Evolutionary conservation across 345 rosid species (phyloP), one percentile per base, ranked within the genome.

Genomic region (Lepidium sativum): DNA sequence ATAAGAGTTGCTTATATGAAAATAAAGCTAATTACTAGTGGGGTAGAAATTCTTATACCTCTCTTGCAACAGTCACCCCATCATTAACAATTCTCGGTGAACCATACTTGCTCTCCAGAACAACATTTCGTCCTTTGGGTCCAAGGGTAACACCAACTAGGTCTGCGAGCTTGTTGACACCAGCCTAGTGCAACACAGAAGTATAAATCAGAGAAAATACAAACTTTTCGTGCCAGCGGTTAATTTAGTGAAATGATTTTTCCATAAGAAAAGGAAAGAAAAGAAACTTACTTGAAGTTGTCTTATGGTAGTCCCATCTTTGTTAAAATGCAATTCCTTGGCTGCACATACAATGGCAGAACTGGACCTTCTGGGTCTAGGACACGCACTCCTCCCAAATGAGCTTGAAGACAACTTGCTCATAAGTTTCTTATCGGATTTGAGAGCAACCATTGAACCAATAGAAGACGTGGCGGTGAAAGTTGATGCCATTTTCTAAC

Each of bases 91-190:
- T 94, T 82, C 84, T 90, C 0, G 99, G 99, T 55, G 99, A 91
- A 3, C 99, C 99, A 65, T 94, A 91, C 77, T 91, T 94, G 88
- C 97, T 94, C 80, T 94, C 99, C 9, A 94, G 89, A 60, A 94
- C 99, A 75, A 91, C 99, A 72, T 94, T 94, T 63, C 99, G 77
- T 34, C 99, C 96, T 69, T 91, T 86, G 1, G 96, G 99, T 57
- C 97, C 99, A 63, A 88, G 95, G 7, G 97, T 94, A 54, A 91
- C 99, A 63, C 99, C 97, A 39, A 94, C 99, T 42, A 94, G 69
- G 75, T 94, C 97, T 6, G 99, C 99, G 42, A 94, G 99, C 81
- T 88, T 91, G 89, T 94, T 94, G 20, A 90, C 99, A 69, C 99
- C 99, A 65, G 74, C 86, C 99, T 88, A 77, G 56, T 38, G 60